Base-by-base conservation (phyloP, 169 alveolate species). In the Eimeria acervulina region DNA sequence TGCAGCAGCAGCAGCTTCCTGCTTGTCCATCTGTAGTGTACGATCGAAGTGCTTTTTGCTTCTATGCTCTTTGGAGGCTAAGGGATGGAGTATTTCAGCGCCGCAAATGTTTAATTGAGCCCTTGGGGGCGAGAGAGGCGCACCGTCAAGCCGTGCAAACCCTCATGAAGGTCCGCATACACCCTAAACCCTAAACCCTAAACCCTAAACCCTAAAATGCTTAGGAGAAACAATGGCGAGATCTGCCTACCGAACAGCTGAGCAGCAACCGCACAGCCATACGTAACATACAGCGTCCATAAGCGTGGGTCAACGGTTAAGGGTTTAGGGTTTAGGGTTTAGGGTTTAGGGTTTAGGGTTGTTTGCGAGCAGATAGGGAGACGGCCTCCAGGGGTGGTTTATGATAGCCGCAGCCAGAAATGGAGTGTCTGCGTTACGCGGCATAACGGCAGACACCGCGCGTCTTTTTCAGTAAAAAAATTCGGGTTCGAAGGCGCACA, bases 341-440 rank as follows among this genome's bases (percentile, higher is more conserved):
- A 28, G 28, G 72, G 61, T 68, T 68, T 42, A 19, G 28, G 52
- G 66, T 80, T 40, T 80, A 51, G 42, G 68, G 61, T 36, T 51
- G 68, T 7, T 59, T 28, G n/a, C 52, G 68, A 5, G 3, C 19
- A 89, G 95, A n/a, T 94, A 21, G 88, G 94, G 42, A 66, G 94
- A 19, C 94, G 96, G 38, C 96, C 96, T 10, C 96, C 96, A 4
- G 96, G 96, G 7, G 96, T 94, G 8, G 94, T 81, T 33, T 84
- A 74, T 38, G 96, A 93, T 78, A 52, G 84, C 70, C 33, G 84
- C 52, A 74, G 92, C n/a, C 51, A 76, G 85, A 93, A 93, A 40
- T 93, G 96, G 96, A 76, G 93, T 33, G 96, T 93, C 40, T 93
- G 96, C 68, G 96, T 93, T 40, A 93, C 96, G 31, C 96, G 93